Conservation (phyloP, 2,329 filamentous ascomycete genomes). For the Coniochaeta hoffmannii region DNA sequence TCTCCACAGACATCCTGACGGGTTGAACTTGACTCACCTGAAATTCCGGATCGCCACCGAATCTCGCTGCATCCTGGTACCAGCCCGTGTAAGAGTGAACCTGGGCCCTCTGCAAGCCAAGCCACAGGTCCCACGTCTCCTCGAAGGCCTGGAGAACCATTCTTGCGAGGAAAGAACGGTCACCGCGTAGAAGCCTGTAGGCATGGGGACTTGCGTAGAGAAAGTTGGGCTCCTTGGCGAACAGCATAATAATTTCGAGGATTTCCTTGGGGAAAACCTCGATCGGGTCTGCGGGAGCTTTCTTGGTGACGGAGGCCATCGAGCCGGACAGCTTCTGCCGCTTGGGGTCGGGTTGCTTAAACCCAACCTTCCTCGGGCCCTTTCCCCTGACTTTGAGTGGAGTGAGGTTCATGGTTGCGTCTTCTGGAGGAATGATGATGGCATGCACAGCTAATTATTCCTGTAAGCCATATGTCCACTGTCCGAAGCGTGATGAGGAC, state of each 20-base stretch:
- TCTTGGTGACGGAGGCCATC: background rate
- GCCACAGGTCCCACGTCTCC: constrained; percentile 30
- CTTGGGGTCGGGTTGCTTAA: constrained; percentile 8
- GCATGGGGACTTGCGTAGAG: constrained; percentile 35
- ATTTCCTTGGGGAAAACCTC: constrained; percentile 42
- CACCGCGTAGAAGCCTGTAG: constrained; percentile 38
- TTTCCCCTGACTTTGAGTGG: constrained; percentile 42
- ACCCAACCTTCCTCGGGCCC: constrained; percentile 19
- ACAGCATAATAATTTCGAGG: constrained; percentile 43
- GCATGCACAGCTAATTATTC: background rate
- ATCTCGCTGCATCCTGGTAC: constrained; percentile 7
- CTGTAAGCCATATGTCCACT: background rate
- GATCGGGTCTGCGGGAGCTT: constrained; percentile 14
- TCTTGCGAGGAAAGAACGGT: constrained; percentile 21
- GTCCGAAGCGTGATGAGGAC: background rate
- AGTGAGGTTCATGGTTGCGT: constrained; percentile 29
- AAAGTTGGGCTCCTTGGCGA: constrained; percentile 41
- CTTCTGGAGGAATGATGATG: background rate
- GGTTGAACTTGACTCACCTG: constrained; percentile 30
- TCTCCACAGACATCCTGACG: background rate
- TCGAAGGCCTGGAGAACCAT: constrained; percentile 29
- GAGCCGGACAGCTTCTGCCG: background rate
- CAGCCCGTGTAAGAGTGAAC: constrained; percentile 9
- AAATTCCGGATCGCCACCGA: constrained; percentile 31
- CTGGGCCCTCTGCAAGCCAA: constrained; percentile 14